Percentiles rank a stretch among this genome's conserved stretches.
phyloP scores from a whole-genome alignment of 192 early-diverging fungal genomes.

The Coemansia sp. region DNA sequence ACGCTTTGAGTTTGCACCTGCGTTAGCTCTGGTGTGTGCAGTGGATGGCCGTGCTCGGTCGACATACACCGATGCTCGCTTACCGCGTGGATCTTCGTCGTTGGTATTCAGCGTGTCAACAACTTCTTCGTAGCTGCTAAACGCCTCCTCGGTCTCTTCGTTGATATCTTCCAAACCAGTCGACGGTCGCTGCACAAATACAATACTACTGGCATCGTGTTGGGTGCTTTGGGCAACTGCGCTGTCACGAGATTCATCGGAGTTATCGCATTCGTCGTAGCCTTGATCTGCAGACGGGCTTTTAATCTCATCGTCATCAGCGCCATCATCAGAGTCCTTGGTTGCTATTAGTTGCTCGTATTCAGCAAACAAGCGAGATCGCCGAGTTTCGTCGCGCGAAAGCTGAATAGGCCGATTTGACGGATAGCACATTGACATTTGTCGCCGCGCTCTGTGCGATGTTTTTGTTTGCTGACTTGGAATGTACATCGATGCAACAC shows the following conservation, averaged over 20 bases:
- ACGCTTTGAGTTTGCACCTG: neutral
- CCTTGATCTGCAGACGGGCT: neutral
- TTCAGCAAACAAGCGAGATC: constrained; percentile 48
- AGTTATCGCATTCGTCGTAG: constrained; percentile 6
- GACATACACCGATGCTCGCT: constrained; percentile 11
- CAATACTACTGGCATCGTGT: neutral
- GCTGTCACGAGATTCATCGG: constrained; percentile 2
- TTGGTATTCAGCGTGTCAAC: constrained; percentile 1
- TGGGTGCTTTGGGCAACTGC: neutral
- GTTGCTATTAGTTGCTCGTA: constrained; percentile 44
- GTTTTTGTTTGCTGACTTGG: constrained; percentile 11
- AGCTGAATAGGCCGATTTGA: constrained; percentile 29
- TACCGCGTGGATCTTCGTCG: constrained; percentile 1
- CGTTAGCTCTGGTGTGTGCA: neutral
- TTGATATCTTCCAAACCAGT: constrained; percentile 21
- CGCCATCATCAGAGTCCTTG: constrained; percentile 28
- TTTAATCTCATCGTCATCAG: constrained; percentile 24
- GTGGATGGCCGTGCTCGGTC: constrained; percentile 14
- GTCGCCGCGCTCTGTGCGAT: constrained; percentile 13
- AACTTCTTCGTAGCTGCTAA: constrained; percentile 19
- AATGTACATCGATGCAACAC: constrained; percentile 30
- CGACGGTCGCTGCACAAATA: neutral
- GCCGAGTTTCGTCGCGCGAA: constrained; percentile 47
- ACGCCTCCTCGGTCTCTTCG: constrained; percentile 25
- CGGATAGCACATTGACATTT: constrained; percentile 41